Base-by-base conservation (phyloP, 257 asterid species). In the Plantago elongata region DNA sequence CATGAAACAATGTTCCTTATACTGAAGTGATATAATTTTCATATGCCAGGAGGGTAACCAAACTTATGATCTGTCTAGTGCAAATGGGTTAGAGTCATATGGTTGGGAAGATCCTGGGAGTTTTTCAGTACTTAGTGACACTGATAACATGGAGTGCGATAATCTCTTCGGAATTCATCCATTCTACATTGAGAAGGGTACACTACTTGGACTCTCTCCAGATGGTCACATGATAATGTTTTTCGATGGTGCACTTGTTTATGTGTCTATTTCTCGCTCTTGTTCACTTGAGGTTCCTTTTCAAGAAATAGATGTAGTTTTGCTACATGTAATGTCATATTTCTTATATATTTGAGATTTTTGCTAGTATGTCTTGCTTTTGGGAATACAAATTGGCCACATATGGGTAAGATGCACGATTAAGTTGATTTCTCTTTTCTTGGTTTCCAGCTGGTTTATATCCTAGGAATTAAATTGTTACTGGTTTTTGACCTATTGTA, bases 151-250 rank as follows among this genome's bases (percentile, higher is more conserved):
- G 90, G 84, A 84, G 61, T 69, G 81, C 63, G 90, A 77, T 72
- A 66, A 72, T 68, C 65, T 63, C 55, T 92, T 89, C 71, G 99
- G 99, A 49, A 84, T 92, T 68, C 88, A 82, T 72, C 99, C 99
- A 40, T 92, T 92, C 85, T 92, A 83, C 65, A 86, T 89, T 66
- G 81, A 78, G 83, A 89, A 72, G 83, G 99, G 99, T 92, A 78
- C 29, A 64, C 7, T 49, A 18, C 63, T 37, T 65, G 49, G 10
- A 38, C 61, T 27, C 45, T 65, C 4, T 34, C 40, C 40, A 34
- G 8, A 34, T 34, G 40, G 40, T 34, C 40, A 4, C 2, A 34
- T 34, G 40, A 34, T 34, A 34, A 4, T n/a, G n/a, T 34, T 7
- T 52, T 34, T 14, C 54, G 10, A 5, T 16, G 34, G 51, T 55